A percentile compares a stretch with the other conserved stretches of the same genome.
phyloP scores from a whole-genome alignment of 139 green algal species.

The Spirogloea muscicola region DNA sequence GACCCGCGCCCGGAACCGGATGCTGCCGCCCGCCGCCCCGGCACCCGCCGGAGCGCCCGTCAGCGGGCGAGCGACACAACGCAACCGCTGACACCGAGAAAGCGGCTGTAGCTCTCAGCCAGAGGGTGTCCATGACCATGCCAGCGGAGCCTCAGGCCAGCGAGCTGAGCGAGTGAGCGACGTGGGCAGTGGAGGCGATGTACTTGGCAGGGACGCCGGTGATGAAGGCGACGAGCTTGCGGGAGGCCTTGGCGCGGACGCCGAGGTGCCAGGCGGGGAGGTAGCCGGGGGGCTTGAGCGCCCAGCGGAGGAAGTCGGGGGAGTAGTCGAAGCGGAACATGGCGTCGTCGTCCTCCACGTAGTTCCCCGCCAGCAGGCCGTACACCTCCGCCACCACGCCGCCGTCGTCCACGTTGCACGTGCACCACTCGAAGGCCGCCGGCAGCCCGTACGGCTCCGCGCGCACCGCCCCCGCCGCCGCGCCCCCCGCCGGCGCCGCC shows the following conservation, averaged over 20 bases:
- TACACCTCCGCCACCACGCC: constrained; percentile 68
- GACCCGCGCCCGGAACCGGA: constrained; percentile 21
- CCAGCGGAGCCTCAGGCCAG: too few species aligned
- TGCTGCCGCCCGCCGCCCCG: too few species aligned
- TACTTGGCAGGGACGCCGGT: constrained; percentile 49
- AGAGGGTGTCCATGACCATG: too few species aligned
- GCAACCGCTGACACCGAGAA: too few species aligned
- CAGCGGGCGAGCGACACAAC: too few species aligned
- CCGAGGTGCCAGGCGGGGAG: constrained; percentile 76
- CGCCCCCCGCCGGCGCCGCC: not conserved
- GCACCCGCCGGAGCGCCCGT: too few species aligned
- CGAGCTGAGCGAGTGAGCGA: too few species aligned
- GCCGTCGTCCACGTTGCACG: constrained; percentile 73
- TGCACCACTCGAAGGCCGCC: constrained; percentile 79
- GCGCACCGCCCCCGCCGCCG: not conserved
- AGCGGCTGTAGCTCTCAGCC: too few species aligned
- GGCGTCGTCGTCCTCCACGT: constrained; percentile 96
- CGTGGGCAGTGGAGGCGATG: too few species aligned
- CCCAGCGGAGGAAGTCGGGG: constrained; percentile 81
- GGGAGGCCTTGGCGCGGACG: constrained; percentile 61
- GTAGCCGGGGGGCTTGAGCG: constrained; percentile 80
- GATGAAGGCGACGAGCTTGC: constrained; percentile 92
- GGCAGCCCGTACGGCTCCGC: not conserved
- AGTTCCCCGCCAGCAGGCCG: constrained; percentile 86
- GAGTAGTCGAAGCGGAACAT: constrained; percentile 96